A percentile compares a stretch with the other conserved stretches of the same genome.
Evolutionary conservation across 2,329 filamentous ascomycete genomes (phyloP).

Genomic region (Trichoderma aggressivum): DNA sequence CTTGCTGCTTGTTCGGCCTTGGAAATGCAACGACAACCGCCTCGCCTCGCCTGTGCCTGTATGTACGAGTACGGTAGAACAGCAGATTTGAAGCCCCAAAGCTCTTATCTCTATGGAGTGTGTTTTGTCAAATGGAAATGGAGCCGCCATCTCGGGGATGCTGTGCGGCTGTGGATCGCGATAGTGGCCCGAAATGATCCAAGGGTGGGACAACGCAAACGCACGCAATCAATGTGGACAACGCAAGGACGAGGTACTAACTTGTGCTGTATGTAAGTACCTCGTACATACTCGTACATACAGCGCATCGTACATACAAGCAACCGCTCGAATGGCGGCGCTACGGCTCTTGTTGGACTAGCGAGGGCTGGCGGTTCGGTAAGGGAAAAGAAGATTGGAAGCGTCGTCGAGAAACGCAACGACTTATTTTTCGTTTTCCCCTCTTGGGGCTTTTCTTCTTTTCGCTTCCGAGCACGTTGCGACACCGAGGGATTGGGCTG

Average conservation of each 20-base stretch:
- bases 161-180: slow-evolving; percentile 16
- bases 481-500: slow-evolving; percentile 2
- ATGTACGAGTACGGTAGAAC: too few species aligned
- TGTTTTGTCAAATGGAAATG: not conserved
- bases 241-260: not conserved
- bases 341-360: slow-evolving; percentile 2
- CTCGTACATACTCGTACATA: not conserved
- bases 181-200: slow-evolving; percentile 3
- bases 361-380: not conserved
- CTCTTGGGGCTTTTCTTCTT: not conserved
- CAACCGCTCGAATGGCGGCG: too few species aligned
- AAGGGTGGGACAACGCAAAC: not conserved
- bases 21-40: too few species aligned
- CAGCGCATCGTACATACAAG: too few species aligned
- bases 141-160: slow-evolving; percentile 6
- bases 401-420: not conserved
- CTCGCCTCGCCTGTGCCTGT: not conserved
- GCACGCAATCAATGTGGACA: slow-evolving; percentile 2
- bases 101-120: not conserved
- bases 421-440: not conserved
- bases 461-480: not conserved
- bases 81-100: not conserved
- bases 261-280: not conserved
- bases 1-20: not conserved
- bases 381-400: not conserved